Evolutionary conservation across 352 stramenopile genomes (phyloP).

Genomic region (Peronospora belbahrii): DNA sequence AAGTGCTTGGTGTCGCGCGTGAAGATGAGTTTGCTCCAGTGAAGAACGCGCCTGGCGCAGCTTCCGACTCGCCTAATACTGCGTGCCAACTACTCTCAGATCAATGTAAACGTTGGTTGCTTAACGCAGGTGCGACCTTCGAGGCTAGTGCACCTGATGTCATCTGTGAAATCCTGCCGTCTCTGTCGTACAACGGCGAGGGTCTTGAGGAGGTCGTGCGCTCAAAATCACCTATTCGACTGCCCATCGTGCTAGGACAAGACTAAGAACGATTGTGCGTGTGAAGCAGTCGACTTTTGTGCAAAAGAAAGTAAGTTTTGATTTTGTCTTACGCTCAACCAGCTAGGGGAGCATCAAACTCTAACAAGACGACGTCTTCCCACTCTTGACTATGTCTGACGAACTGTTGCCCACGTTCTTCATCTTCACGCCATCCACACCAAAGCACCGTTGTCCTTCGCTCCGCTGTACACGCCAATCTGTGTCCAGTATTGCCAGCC

Average conservation of each 20-base stretch:
- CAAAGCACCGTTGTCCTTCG: conserved; percentile 15
- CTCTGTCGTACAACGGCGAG: conserved; percentile 81
- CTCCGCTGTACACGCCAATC: conserved; percentile 13
- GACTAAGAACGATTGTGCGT: conserved; percentile 1
- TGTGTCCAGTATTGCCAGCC: conserved; percentile 3
- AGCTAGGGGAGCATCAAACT: conserved; percentile 18
- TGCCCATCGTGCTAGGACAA: conserved; percentile 25
- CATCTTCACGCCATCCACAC: conserved; percentile 4
- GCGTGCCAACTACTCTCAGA: conserved; percentile 52
- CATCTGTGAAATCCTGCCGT: conserved; percentile 66
- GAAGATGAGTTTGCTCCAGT: conserved; percentile 88
- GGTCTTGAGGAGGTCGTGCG: conserved; percentile 41
- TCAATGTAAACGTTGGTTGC: conserved; percentile 61
- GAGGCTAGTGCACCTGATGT: conserved; percentile 20
- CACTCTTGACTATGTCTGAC: conserved; percentile 1
- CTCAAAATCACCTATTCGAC: conserved; percentile 35
- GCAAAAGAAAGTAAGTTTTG: conserved; percentile 16
- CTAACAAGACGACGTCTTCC: conserved; percentile 12
- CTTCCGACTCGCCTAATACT: conserved; percentile 72
- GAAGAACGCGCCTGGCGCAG: conserved; percentile 78
- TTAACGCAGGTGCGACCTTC: conserved; percentile 37
- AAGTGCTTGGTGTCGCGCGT: conserved; percentile 86
- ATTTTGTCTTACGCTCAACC: conserved; percentile 21
- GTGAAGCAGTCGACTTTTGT: neutral
- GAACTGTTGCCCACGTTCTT: neutral